phyloP scores from a whole-genome alignment of 306 rosid genomes.

The Argentina anserina region DNA sequence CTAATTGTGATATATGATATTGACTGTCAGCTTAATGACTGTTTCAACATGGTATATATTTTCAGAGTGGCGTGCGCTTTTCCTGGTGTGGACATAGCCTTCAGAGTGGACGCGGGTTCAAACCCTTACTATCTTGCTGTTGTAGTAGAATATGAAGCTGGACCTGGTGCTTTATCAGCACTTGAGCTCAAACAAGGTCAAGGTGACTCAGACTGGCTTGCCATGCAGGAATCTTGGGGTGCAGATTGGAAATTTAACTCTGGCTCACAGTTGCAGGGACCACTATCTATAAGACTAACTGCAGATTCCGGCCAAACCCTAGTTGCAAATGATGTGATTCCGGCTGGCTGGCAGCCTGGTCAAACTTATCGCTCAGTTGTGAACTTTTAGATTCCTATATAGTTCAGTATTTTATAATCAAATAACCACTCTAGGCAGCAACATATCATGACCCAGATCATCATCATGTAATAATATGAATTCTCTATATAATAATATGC shows the following conservation, averaged over 20 bases:
- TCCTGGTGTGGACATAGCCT: conserved; percentile 36
- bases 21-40: background rate
- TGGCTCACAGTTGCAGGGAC: conserved; percentile 41
- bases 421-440: background rate
- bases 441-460: background rate
- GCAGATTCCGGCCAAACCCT: conserved; percentile 31
- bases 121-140: conserved; percentile 53
- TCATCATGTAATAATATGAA: too few relatives aligned
- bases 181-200: conserved; percentile 50
- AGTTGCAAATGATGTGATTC: conserved; percentile 53
- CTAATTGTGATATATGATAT: background rate
- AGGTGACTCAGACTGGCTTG: conserved; percentile 34
- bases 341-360: conserved; percentile 57
- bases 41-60: background rate
- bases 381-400: conserved; percentile 27
- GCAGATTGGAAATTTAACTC: conserved; percentile 55
- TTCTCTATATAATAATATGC: background rate
- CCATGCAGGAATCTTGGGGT: conserved; percentile 69
- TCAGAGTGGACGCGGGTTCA: conserved; percentile 53
- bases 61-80: conserved; percentile 54
- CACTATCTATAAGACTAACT: conserved; percentile 53
- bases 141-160: conserved; percentile 49
- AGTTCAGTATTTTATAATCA: too few relatives aligned
- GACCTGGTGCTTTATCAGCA: conserved; percentile 50
- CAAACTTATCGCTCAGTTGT: conserved; percentile 54